Evolutionary conservation across 768 basidiomycete genomes (phyloP), one percentile per base, ranked within the genome.

Genomic region (Tricholoma terreum): DNA sequence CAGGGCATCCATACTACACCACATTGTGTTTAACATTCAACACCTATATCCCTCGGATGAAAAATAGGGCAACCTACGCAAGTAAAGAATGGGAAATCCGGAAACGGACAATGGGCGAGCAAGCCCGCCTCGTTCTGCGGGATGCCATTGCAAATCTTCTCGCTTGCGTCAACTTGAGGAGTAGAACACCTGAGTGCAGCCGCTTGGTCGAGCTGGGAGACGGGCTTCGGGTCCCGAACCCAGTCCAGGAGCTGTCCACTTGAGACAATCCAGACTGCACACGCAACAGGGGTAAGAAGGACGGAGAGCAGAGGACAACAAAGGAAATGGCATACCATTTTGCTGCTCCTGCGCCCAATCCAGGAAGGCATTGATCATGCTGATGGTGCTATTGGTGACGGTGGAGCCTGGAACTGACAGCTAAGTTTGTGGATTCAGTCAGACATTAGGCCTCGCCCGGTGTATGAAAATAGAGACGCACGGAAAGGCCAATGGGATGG

Each of bases 261-360:
- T 1, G 85, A 85, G 8, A 91, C 85, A 56, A 91, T 86, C 87
- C 87, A 88, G 0, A 87, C 87, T 85, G 51, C 30, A 38, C 48
- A 27, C 21, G 19, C 40, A 17, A 24, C 6, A n/a, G 42, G 7
- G 46, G 52, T 8, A 36, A 40, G 6, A 34, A 7, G 38, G 36
- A 1, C 17, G 17, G 46, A 14, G 34, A 27, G 7, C 48, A 33
- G n/a, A 27, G 54, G 24, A 14, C 54, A 31, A 15, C 19, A 14
- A 10, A 6, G 35, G 49, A 48, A 22, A 33, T 30, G 50, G 68
- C 75, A 53, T 57, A 82, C 85, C 84, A 67, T 90, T 79, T 49
- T 77, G 77, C 65, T 87, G 84, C 60, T 78, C 61, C 65, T 92
- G 90, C 0, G 84, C 89, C 90, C 90, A 92, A 69, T 92, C 89